Evolutionary conservation across 306 rosid species (phyloP).

Genomic region (Lagenaria siceraria): DNA sequence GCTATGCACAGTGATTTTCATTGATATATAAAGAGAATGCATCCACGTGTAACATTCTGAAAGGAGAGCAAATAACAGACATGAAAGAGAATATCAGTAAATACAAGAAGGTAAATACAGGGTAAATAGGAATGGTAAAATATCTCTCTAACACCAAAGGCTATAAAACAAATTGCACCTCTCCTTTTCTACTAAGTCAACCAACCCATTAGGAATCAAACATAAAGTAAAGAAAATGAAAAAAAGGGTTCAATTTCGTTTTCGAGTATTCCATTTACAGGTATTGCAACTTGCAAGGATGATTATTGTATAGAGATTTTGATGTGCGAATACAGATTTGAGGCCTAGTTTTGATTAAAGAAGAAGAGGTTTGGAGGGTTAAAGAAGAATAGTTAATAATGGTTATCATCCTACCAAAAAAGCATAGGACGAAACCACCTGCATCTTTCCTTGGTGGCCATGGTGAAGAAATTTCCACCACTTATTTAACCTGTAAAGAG

Average conservation of each 20-base stretch:
- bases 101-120: too few relatives aligned
- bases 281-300: background rate
- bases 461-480: background rate
- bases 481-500: background rate
- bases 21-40: too few relatives aligned
- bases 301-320: background rate
- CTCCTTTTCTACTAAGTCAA: background rate
- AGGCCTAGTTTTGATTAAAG: background rate
- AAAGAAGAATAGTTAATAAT: background rate
- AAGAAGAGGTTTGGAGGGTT: background rate
- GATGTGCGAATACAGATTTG: background rate
- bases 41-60: too few relatives aligned
- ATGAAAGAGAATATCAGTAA: too few relatives aligned
- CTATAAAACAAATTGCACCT: background rate
- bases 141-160: too few relatives aligned
- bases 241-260: background rate
- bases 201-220: background rate
- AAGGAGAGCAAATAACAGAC: too few relatives aligned
- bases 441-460: background rate
- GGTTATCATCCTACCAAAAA: too few relatives aligned
- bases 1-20: too few relatives aligned
- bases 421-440: background rate
- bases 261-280: background rate
- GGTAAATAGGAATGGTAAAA: too few relatives aligned
- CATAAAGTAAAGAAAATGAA: background rate